These are phyloP conservation scores for Cinnamomum micranthum DNA, from an alignment of 164 flowering plant species.

Conservation along the genomic window DNA sequence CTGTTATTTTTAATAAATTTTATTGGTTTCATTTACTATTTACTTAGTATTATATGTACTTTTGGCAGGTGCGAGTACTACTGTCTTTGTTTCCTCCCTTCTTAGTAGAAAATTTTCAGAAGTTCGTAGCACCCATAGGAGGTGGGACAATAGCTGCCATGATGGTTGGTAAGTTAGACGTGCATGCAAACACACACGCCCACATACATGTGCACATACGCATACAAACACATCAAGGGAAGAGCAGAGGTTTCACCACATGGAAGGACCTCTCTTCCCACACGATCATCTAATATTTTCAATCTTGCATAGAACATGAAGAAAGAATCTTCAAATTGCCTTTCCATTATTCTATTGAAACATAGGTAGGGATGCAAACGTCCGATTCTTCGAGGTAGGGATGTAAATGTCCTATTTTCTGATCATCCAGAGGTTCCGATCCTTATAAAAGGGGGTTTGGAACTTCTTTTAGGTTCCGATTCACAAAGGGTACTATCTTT, in stretches of 20 bases:
- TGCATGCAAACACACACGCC: too few species aligned
- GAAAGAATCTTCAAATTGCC: neutral
- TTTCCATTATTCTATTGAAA: too few species aligned
- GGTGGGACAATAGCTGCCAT: constrained; percentile 75
- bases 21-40: neutral
- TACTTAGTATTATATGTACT: neutral
- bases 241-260: neutral
- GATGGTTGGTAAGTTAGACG: constrained; percentile 73
- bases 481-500: constrained; percentile 31
- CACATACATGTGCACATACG: too few species aligned
- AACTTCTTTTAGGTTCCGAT: too few species aligned
- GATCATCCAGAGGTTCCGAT: too few species aligned
- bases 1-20: neutral
- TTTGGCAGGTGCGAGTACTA: constrained; percentile 63
- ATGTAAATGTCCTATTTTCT: too few species aligned
- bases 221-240: neutral
- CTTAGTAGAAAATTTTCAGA: constrained; percentile 56
- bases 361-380: too few species aligned
- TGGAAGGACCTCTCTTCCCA: neutral
- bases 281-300: neutral
- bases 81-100: constrained; percentile 74
- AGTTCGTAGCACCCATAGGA: constrained; percentile 67
- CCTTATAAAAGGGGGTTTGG: too few species aligned
- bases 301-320: neutral
- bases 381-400: too few species aligned